Conservation (phyloP, 495 filamentous ascomycete genomes). For the Cudoniella acicularis region DNA sequence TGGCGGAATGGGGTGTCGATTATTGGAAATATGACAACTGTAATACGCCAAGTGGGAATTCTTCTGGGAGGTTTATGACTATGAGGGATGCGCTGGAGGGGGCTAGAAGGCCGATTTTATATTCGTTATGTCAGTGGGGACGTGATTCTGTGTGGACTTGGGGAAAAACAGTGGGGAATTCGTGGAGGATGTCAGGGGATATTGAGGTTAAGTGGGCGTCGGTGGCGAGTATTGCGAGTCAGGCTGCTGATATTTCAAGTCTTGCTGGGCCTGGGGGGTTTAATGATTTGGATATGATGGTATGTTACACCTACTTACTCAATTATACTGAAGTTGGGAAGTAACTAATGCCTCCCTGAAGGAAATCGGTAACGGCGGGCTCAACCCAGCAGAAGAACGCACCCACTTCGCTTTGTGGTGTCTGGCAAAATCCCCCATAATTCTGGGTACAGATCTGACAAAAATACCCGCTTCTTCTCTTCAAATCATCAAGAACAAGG, state of each 20-base stretch:
- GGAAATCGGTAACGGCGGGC: slow-evolving; percentile 57
- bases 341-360: background rate
- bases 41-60: background rate
- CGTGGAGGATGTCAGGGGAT: slow-evolving; percentile 11
- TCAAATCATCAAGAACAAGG: background rate
- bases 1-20: slow-evolving; percentile 12
- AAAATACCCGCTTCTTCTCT: slow-evolving; percentile 6
- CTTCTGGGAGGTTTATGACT: slow-evolving; percentile 10
- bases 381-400: slow-evolving; percentile 40
- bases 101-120: slow-evolving; percentile 29
- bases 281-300: slow-evolving; percentile 16
- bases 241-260: background rate
- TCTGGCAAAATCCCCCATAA: slow-evolving; percentile 22
- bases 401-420: slow-evolving; percentile 38
- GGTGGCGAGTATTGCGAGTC: slow-evolving; percentile 3
- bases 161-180: slow-evolving; percentile 5
- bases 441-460: slow-evolving; percentile 28
- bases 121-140: slow-evolving; percentile 34
- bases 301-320: background rate
- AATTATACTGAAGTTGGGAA: background rate
- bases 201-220: slow-evolving; percentile 6
- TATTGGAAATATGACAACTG: slow-evolving; percentile 10
- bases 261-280: slow-evolving; percentile 9
- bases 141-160: slow-evolving; percentile 9
- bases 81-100: slow-evolving; percentile 32